phyloP scores from a whole-genome alignment of 306 rosid genomes.

The Parietaria judaica region DNA sequence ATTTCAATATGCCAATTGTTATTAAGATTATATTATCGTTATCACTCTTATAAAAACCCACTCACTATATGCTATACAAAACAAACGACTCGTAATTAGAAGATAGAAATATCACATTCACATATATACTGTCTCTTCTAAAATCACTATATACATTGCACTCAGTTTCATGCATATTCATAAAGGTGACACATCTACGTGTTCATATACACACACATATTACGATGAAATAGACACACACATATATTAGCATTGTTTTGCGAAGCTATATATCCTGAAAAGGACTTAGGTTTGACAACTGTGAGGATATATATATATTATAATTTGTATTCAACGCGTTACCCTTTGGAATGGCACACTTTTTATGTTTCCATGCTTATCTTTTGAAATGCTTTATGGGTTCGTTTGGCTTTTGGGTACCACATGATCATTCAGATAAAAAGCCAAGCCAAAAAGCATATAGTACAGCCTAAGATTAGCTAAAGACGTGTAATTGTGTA shows the following conservation, averaged over 20 bases:
- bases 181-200: neutral
- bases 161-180: neutral
- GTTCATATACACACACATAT: no score
- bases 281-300: neutral
- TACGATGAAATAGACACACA: no score
- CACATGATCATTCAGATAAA: neutral
- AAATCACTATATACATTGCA: neutral
- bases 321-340: neutral
- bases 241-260: neutral
- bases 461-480: neutral
- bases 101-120: no score
- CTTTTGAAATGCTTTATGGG: neutral
- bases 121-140: no score
- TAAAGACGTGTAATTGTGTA: neutral
- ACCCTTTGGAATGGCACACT: neutral
- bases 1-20: no score
- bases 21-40: no score
- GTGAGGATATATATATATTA: neutral
- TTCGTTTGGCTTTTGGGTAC: conserved; percentile 4
- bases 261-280: neutral
- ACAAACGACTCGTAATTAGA: no score
- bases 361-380: conserved; percentile 2
- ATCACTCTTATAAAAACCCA: no score
- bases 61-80: no score
- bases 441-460: neutral